Evolutionary conservation across 495 filamentous ascomycete genomes (phyloP).

Genomic region (Daldinia caldariorum): DNA sequence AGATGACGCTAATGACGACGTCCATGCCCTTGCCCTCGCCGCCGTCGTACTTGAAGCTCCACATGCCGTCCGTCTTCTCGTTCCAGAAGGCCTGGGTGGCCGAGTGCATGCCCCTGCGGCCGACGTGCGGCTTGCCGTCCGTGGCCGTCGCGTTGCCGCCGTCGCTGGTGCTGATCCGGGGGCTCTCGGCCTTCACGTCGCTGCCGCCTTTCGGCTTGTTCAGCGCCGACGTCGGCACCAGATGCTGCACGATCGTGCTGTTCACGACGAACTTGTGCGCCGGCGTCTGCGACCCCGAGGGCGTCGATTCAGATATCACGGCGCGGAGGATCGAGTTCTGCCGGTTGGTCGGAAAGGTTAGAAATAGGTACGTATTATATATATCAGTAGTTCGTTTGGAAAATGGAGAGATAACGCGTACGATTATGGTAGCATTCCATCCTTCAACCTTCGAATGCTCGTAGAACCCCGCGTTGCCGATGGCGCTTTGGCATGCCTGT

Average conservation of each 20-base stretch:
- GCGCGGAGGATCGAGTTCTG: conserved; percentile 87
- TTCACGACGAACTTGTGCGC: conserved; percentile 93
- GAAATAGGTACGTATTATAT: not conserved
- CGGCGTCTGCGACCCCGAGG: conserved; percentile 57
- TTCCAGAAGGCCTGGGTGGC: conserved; percentile 97
- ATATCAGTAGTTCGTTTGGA: not conserved
- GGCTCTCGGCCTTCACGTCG: conserved; percentile 48
- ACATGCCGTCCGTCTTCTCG: conserved; percentile 96
- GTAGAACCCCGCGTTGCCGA: conserved; percentile 77
- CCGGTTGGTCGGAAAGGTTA: not conserved
- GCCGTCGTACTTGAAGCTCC: conserved; percentile 93
- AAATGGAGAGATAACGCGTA: conserved; percentile 58
- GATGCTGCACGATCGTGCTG: conserved; percentile 97
- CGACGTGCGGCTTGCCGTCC: conserved; percentile 69
- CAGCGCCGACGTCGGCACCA: conserved; percentile 63
- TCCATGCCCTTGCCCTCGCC: conserved; percentile 87
- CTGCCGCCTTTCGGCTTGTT: conserved; percentile 60
- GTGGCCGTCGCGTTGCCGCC: conserved; percentile 54
- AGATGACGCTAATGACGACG: conserved; percentile 89
- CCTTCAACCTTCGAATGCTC: conserved; percentile 79
- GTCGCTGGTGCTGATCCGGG: conserved; percentile 54
- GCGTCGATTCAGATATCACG: conserved; percentile 83
- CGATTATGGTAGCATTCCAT: conserved; percentile 94
- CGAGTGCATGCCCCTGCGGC: conserved; percentile 93
- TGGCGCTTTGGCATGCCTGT: conserved; percentile 83